Conservation (phyloP, 2,329 filamentous ascomycete genomes). For the Neocucurbitaria cava region DNA sequence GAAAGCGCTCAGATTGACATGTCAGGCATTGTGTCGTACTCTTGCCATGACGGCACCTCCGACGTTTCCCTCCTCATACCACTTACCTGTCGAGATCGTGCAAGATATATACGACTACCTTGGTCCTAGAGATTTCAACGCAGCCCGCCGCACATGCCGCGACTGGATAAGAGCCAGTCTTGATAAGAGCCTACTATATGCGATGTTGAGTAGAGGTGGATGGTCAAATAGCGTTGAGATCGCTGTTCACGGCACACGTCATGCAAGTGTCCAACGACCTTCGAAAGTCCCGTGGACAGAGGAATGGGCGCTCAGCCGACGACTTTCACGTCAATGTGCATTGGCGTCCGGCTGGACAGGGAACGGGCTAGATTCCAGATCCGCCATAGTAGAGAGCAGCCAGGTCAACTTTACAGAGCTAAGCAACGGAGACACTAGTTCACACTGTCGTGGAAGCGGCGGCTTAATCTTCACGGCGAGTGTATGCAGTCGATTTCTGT, state of each 20-base stretch:
- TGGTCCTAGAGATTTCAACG: constrained; percentile 62
- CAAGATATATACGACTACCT: constrained; percentile 56
- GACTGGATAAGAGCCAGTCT: constrained; percentile 66
- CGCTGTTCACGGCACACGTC: background rate
- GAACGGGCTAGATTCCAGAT: constrained; percentile 33
- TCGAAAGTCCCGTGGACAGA: constrained; percentile 7
- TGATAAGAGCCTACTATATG: constrained; percentile 57
- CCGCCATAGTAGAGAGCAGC: constrained; percentile 22
- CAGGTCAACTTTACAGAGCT: constrained; percentile 48
- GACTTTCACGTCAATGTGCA: constrained; percentile 59
- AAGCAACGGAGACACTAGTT: constrained; percentile 26
- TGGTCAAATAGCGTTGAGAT: constrained; percentile 47
- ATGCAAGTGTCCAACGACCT: background rate
- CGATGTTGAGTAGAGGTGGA: constrained; percentile 64
- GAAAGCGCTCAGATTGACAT: constrained; percentile 42
- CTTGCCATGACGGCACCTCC: constrained; percentile 29
- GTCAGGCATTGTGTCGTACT: constrained; percentile 43
- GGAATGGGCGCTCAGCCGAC: constrained; percentile 50
- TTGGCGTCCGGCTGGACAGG: constrained; percentile 52
- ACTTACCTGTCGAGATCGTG: constrained; percentile 58
- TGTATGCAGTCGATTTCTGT: constrained; percentile 64
- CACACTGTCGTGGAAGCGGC: constrained; percentile 16
- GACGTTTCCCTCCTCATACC: constrained; percentile 34
- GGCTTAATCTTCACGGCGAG: constrained; percentile 61
- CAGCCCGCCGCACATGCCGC: constrained; percentile 66